Evolutionary conservation across 169 alveolate species (phyloP).

Genomic region (Pseudocohnilembus persalinus): DNA sequence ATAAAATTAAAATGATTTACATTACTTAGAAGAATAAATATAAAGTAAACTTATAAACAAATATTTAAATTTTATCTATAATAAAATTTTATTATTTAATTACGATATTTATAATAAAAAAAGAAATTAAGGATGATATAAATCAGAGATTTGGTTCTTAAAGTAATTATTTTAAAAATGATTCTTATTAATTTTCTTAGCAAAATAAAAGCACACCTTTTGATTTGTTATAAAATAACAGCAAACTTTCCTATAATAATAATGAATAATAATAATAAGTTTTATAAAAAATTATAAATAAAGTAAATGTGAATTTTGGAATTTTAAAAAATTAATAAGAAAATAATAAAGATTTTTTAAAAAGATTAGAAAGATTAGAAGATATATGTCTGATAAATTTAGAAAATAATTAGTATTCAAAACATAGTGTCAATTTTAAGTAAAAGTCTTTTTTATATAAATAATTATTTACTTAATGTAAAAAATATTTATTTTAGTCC

Average conservation of each 20-base stretch:
- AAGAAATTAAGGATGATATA: neutral
- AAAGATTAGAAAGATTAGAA: neutral
- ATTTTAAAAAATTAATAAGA: neutral
- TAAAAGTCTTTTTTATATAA: too few species aligned
- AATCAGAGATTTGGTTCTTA: neutral
- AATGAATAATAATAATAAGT: too few species aligned
- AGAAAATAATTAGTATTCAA: too few species aligned
- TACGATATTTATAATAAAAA: too few species aligned
- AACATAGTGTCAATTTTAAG: too few species aligned
- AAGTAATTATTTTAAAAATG: neutral
- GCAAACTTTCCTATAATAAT: neutral
- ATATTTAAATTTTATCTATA: too few species aligned
- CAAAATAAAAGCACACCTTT: neutral
- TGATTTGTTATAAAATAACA: neutral
- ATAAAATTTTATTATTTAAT: too few species aligned
- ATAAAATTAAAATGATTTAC: neutral
- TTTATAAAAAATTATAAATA: too few species aligned
- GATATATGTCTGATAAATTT: neutral
- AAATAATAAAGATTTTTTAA: too few species aligned
- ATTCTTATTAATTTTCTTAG: neutral
- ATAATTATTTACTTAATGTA: too few species aligned
- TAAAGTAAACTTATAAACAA: neutral
- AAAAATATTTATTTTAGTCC: too few species aligned
- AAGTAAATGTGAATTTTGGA: neutral
- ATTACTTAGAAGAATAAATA: too few species aligned